These are phyloP conservation scores for Kwoniella sp. DNA, from an alignment of 768 basidiomycete species.

Conservation along the genomic window DNA sequence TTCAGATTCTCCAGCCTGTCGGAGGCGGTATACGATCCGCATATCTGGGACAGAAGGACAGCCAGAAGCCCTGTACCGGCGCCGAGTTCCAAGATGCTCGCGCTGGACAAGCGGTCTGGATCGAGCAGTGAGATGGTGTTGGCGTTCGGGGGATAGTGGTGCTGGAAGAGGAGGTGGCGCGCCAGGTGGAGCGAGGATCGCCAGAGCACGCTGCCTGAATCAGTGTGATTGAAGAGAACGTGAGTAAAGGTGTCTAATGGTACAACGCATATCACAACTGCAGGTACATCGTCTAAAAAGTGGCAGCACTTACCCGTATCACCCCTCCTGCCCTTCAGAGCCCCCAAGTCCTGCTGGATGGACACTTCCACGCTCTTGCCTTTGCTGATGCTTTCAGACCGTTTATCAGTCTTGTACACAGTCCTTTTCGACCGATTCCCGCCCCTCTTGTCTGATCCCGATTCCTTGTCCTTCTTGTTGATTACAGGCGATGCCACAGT, in stretches of 20 bases:
- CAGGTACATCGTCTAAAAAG: background rate
- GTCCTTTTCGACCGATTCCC: background rate
- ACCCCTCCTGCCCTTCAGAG: conserved; percentile 48
- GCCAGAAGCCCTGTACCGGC: conserved; percentile 51
- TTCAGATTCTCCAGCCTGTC: conserved; percentile 52
- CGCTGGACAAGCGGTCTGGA: conserved; percentile 1
- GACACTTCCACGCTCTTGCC: conserved; percentile 29
- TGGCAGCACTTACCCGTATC: conserved; percentile 47
- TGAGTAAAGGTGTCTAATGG: too few relatives aligned
- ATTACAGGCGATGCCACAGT: background rate
- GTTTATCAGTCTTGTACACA: background rate
- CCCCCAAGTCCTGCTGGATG: conserved; percentile 49
- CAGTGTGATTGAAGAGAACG: background rate
- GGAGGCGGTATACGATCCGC: conserved; percentile 37
- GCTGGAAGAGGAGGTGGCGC: conserved; percentile 37
- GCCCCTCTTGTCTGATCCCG: conserved; percentile 2
- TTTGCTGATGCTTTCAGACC: conserved; percentile 2
- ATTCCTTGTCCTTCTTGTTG: background rate
- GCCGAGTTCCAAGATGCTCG: conserved; percentile 50
- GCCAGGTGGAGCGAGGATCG: conserved; percentile 48
- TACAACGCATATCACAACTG: conserved; percentile 2
- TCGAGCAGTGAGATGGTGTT: conserved; percentile 28
- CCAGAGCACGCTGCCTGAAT: conserved; percentile 55
- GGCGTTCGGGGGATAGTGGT: conserved; percentile 27
- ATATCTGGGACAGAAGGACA: conserved; percentile 39